Conservation (phyloP, 805 yeast species). For the Dipodascus geniculatus region DNA sequence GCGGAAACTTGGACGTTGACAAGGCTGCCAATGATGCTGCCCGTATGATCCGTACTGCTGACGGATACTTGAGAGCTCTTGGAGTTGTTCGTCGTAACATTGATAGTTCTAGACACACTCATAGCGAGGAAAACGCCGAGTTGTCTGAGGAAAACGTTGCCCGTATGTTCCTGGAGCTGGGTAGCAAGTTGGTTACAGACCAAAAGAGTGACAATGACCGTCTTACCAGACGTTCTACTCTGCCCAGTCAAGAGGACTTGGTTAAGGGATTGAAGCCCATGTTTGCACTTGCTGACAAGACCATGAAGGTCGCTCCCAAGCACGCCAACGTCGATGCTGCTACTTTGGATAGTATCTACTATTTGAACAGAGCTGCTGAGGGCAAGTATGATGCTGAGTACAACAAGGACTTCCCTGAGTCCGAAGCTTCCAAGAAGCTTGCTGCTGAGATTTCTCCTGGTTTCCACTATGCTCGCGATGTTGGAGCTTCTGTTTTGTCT, state of each 20-base stretch:
- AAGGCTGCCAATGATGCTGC: background rate
- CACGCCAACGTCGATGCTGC: background rate
- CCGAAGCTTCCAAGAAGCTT: background rate
- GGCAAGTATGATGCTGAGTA: background rate
- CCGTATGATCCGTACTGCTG: background rate
- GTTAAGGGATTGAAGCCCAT: background rate
- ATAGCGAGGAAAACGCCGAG: background rate
- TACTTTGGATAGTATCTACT: background rate
- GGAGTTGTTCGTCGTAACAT: background rate
- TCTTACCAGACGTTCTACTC: background rate
- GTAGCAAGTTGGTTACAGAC: background rate
- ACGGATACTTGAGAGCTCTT: background rate
- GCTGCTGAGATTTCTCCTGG: background rate
- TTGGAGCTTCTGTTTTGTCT: background rate
- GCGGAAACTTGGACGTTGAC: background rate
- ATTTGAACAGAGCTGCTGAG: background rate
- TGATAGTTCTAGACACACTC: too few species aligned
- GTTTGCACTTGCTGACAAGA: background rate
- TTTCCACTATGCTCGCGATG: background rate
- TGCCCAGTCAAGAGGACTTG: background rate
- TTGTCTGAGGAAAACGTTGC: background rate
- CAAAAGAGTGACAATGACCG: background rate
- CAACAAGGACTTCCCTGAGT: background rate
- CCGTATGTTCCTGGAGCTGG: background rate
- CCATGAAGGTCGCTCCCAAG: background rate